A percentile compares a stretch with the other conserved stretches of the same genome.
Conservation (phyloP, 768 basidiomycete species). For the Mycena vitilis region DNA sequence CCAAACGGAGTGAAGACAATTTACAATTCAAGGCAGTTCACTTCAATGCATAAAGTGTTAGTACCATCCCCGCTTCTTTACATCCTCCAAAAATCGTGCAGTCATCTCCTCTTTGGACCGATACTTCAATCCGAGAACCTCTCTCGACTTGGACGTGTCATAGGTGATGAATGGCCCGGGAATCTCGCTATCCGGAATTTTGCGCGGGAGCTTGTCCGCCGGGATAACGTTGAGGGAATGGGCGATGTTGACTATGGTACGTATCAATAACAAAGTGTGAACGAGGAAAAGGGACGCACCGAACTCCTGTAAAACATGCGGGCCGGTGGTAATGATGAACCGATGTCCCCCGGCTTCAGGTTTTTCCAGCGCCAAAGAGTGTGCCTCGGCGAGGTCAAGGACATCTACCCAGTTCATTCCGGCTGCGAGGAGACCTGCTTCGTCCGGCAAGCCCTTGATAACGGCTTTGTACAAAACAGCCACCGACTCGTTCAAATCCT, state of each 20-base stretch:
- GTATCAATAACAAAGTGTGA: too few relatives aligned
- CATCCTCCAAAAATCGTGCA: conserved; percentile 2
- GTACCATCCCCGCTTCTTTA: conserved; percentile 4
- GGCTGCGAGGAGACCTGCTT: conserved; percentile 1
- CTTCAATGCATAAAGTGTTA: background rate
- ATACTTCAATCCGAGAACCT: conserved; percentile 9
- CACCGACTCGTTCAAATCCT: conserved; percentile 16
- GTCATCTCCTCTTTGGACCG: background rate
- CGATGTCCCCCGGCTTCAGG: conserved; percentile 10
- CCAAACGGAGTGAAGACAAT: too few relatives aligned
- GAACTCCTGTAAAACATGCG: conserved; percentile 16
- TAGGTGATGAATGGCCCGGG: conserved; percentile 8
- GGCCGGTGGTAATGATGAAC: conserved; percentile 12
- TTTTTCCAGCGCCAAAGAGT: conserved; percentile 4
- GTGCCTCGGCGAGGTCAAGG: conserved; percentile 12
- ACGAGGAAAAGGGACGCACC: background rate
- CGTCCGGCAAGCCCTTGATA: conserved; percentile 7
- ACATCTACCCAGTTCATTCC: conserved; percentile 13
- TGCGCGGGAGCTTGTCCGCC: conserved; percentile 3
- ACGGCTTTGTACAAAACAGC: conserved; percentile 12
- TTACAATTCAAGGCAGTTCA: too few relatives aligned
- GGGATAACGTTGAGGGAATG: conserved; percentile 7
- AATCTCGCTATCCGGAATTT: conserved; percentile 10
- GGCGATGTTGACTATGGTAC: conserved; percentile 19
- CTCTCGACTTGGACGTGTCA: conserved; percentile 8